phyloP scores from a whole-genome alignment of 2,329 filamentous ascomycete species.

The Zymoseptoria passerinii region DNA sequence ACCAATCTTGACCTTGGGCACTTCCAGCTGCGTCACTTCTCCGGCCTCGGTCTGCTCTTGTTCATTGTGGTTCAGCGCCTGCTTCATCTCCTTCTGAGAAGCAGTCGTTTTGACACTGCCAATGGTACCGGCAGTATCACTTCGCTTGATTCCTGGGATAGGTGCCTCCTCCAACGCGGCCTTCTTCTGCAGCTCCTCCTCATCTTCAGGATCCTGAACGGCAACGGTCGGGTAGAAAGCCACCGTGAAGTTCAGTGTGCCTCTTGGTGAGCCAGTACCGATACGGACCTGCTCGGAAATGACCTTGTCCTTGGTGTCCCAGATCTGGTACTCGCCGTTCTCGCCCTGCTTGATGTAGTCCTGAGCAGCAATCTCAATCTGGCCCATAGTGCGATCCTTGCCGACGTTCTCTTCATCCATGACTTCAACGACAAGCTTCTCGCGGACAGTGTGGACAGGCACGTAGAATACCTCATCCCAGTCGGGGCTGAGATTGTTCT shows the following conservation, averaged over 20 bases:
- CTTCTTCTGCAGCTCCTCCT: constrained; percentile 40
- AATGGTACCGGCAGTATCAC: constrained; percentile 34
- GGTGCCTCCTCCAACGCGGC: constrained; percentile 16
- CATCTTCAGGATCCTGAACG: constrained; percentile 81
- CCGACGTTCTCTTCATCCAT: constrained; percentile 94
- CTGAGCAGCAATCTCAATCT: constrained; percentile 64
- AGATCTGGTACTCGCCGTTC: constrained; percentile 68
- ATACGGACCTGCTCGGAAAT: constrained; percentile 63
- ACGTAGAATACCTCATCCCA: constrained; percentile 96
- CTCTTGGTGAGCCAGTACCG: constrained; percentile 68
- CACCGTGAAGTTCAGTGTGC: constrained; percentile 69
- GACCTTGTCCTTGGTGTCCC: constrained; percentile 61
- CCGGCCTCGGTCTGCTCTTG: constrained; percentile 39
- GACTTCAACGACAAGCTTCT: constrained; percentile 81
- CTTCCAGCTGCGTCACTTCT: constrained; percentile 41
- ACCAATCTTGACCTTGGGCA: constrained; percentile 69
- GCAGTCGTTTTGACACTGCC: constrained; percentile 32
- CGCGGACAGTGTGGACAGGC: constrained; percentile 74
- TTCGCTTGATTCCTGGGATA: constrained; percentile 11
- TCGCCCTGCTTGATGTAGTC: constrained; percentile 75
- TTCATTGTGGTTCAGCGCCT: constrained; percentile 41
- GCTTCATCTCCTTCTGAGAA: constrained; percentile 34
- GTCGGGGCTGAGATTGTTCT: constrained; percentile 89
- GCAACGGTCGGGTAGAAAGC: constrained; percentile 88
- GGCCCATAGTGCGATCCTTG: constrained; percentile 80